Conservation (phyloP, 169 alveolate genomes). For the Plasmodium yoelii region DNA sequence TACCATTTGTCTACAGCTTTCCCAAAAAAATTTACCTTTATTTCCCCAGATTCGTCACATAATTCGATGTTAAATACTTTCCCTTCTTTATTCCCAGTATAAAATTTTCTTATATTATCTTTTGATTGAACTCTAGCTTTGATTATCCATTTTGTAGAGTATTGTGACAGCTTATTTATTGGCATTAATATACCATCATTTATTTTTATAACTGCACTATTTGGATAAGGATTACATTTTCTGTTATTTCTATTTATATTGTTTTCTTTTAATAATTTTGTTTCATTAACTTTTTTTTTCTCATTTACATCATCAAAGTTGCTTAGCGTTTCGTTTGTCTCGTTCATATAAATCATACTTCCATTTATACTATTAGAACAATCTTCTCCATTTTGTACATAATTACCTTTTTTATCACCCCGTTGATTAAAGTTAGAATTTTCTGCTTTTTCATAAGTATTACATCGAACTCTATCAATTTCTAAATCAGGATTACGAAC, state of each 20-base stretch:
- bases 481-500: too few relatives aligned
- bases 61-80: conserved; percentile 55
- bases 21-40: conserved; percentile 84
- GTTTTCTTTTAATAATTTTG: conserved; percentile 30
- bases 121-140: conserved; percentile 74
- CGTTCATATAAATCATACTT: conserved; percentile 9
- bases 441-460: too few relatives aligned
- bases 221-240: conserved; percentile 26
- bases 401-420: too few relatives aligned
- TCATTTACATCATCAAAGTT: background rate
- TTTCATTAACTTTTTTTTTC: conserved; percentile 1
- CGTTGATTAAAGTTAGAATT: too few relatives aligned
- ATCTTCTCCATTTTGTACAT: background rate
- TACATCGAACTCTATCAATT: too few relatives aligned
- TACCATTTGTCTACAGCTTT: conserved; percentile 88
- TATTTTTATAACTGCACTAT: conserved; percentile 50
- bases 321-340: conserved; percentile 14
- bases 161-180: conserved; percentile 63
- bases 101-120: conserved; percentile 40
- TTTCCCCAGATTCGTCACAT: conserved; percentile 79
- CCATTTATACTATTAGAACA: background rate
- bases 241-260: conserved; percentile 37
- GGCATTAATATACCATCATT: conserved; percentile 74
- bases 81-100: conserved; percentile 66
- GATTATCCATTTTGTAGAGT: conserved; percentile 72